These are phyloP conservation scores for Yamadazyma dendronema DNA, from an alignment of 1,139 yeast species.

Conservation along the genomic window DNA sequence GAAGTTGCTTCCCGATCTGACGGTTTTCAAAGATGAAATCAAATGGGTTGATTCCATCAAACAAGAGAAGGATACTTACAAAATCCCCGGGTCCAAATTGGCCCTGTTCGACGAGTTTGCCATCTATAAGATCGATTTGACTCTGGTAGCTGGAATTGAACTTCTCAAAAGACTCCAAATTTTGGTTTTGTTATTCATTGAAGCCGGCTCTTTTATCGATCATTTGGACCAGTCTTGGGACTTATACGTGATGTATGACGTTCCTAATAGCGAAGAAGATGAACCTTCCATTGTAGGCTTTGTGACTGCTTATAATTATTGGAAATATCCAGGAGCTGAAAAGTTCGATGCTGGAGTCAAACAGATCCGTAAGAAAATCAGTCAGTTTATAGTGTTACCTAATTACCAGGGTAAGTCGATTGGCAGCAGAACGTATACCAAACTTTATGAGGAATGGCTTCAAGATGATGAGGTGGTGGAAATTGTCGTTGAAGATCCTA, in stretches of 20 bases:
- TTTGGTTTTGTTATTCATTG: slow-evolving; percentile 79
- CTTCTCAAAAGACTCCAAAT: slow-evolving; percentile 74
- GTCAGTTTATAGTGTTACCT: slow-evolving; percentile 85
- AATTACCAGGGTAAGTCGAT: slow-evolving; percentile 69
- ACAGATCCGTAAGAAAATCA: slow-evolving; percentile 68
- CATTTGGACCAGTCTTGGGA: slow-evolving; percentile 74
- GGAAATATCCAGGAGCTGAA: slow-evolving; percentile 63
- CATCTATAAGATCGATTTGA: slow-evolving; percentile 40
- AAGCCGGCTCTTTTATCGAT: slow-evolving; percentile 91
- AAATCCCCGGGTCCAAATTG: slow-evolving; percentile 50
- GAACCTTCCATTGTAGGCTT: slow-evolving; percentile 65
- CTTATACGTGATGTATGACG: slow-evolving; percentile 50
- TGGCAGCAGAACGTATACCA: slow-evolving; percentile 65
- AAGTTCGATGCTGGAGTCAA: slow-evolving; percentile 51
- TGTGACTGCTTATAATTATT: slow-evolving; percentile 80
- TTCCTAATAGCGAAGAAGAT: slow-evolving; percentile 19
- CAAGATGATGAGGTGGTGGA: slow-evolving; percentile 57
- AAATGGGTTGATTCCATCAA: slow-evolving; percentile 61
- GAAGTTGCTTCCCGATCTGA: slow-evolving; percentile 59
- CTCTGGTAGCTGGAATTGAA: slow-evolving; percentile 41
- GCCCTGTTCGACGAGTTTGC: slow-evolving; percentile 33
- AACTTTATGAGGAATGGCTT: slow-evolving; percentile 56
- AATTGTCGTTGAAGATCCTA: slow-evolving; percentile 92
- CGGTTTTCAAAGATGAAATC: slow-evolving; percentile 60
- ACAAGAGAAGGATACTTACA: slow-evolving; percentile 42